Conservation (phyloP, 176 grass and related monocot species). For the Urochloa ruziziensis region DNA sequence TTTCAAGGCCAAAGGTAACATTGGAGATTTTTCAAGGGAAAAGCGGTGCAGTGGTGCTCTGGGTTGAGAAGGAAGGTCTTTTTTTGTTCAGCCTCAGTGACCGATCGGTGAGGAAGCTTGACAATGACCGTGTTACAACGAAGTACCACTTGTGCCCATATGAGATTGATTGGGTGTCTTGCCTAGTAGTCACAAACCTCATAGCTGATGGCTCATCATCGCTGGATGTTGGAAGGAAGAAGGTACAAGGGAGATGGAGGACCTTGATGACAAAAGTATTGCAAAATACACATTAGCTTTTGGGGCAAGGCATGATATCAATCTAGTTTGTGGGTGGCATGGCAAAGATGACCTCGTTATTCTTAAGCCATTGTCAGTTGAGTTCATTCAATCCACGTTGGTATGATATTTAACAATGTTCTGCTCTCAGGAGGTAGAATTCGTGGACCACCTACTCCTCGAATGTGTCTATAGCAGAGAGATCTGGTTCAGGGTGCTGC, state of each 20-base stretch:
- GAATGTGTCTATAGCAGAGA: no score
- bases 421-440: no score
- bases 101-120: background rate
- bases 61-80: slow-evolving; percentile 4
- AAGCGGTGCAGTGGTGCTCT: background rate
- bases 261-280: background rate
- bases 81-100: slow-evolving; percentile 14
- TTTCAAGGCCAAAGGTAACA: background rate
- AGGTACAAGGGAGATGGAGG: slow-evolving; percentile 23
- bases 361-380: background rate
- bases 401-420: no score
- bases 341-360: background rate
- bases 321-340: background rate
- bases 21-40: slow-evolving; percentile 17
- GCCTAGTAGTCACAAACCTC: slow-evolving; percentile 16
- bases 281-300: background rate
- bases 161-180: slow-evolving; percentile 31
- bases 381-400: no score
- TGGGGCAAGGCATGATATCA: background rate
- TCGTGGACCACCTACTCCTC: no score
- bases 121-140: background rate
- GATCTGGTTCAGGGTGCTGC: no score
- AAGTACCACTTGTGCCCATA: slow-evolving; percentile 24
- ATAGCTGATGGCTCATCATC: background rate
- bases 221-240: background rate